A percentile compares a stretch with the other conserved stretches of the same genome.
Evolutionary conservation across 2,329 filamentous ascomycete species (phyloP).

Genomic region (Alternaria dauci): DNA sequence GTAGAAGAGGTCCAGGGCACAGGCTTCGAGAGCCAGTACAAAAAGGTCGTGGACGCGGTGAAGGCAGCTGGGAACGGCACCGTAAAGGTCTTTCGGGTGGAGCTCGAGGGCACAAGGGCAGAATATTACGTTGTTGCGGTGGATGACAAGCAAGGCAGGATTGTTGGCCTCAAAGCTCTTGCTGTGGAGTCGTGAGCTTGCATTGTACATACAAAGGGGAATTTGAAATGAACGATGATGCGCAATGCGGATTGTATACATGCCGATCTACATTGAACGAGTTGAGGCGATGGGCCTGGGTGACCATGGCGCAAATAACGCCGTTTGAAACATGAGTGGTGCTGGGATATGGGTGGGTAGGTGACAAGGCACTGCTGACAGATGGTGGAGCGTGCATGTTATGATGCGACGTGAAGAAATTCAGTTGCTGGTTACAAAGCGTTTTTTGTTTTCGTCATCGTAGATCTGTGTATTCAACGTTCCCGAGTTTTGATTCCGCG

Average conservation of each 20-base stretch:
- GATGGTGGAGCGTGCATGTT: slow-evolving; percentile 4
- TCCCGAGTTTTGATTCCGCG: not conserved
- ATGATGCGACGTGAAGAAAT: slow-evolving; percentile 2
- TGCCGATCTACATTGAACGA: slow-evolving; percentile 3
- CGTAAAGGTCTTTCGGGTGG: slow-evolving; percentile 77
- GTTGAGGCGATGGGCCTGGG: not conserved
- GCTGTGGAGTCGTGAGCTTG: slow-evolving; percentile 68
- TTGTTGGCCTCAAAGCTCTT: slow-evolving; percentile 82
- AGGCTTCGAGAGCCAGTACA: slow-evolving; percentile 80
- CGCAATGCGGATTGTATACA: not conserved
- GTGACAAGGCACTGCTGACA: slow-evolving; percentile 8
- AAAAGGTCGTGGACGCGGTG: slow-evolving; percentile 72
- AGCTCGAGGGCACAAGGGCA: slow-evolving; percentile 67
- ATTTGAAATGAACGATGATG: slow-evolving; percentile 4
- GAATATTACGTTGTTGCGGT: slow-evolving; percentile 84
- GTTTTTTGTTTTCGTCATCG: not conserved
- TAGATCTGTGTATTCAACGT: not conserved
- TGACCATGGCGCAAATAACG: slow-evolving; percentile 11
- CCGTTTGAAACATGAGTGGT: slow-evolving; percentile 13
- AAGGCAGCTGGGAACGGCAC: slow-evolving; percentile 71
- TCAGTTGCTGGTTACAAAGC: not conserved
- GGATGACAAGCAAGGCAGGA: slow-evolving; percentile 63
- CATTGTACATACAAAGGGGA: not conserved
- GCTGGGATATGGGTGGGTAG: slow-evolving; percentile 10
- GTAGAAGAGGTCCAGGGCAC: slow-evolving; percentile 72